Evolutionary conservation across 2,329 filamentous ascomycete genomes (phyloP).

Genomic region (Ophiostoma himal-ulmi): DNA sequence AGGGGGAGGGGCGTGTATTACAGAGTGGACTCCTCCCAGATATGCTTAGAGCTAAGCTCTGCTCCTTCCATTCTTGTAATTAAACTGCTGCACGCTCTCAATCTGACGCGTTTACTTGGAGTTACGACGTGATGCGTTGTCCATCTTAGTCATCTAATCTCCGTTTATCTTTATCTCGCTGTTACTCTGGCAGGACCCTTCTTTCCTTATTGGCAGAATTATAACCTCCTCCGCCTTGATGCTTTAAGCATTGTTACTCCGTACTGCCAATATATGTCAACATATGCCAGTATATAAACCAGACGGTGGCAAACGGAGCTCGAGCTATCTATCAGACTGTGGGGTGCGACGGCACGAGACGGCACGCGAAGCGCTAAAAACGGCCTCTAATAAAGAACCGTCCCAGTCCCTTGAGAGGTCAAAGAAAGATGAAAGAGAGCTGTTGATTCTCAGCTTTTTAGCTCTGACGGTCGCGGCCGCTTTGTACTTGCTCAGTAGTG

Average conservation of each 20-base stretch:
- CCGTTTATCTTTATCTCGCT: not conserved
- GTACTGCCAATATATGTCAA: not conserved
- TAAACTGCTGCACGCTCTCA: not conserved
- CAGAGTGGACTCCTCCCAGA: not conserved
- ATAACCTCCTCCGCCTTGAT: not conserved
- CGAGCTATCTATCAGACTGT: not conserved
- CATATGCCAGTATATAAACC: not conserved
- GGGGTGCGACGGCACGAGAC: slow-evolving; percentile 5
- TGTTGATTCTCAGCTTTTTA: not conserved
- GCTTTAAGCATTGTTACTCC: too few species aligned
- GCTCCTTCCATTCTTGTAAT: slow-evolving; percentile 5
- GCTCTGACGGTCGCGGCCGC: not conserved
- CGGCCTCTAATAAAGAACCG: slow-evolving; percentile 9
- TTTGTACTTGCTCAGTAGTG: not conserved
- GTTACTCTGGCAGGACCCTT: not conserved
- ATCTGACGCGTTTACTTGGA: not conserved
- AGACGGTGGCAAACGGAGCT: not conserved
- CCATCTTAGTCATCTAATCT: not conserved
- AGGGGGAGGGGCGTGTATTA: not conserved
- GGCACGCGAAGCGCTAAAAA: slow-evolving; percentile 9
- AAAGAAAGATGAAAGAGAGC: not conserved
- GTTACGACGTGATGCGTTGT: not conserved
- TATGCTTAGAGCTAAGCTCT: not conserved
- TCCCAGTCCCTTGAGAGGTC: not conserved
- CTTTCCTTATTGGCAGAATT: not conserved